Conservation (phyloP, 306 rosid species). For the Castanopsis chinensis region DNA sequence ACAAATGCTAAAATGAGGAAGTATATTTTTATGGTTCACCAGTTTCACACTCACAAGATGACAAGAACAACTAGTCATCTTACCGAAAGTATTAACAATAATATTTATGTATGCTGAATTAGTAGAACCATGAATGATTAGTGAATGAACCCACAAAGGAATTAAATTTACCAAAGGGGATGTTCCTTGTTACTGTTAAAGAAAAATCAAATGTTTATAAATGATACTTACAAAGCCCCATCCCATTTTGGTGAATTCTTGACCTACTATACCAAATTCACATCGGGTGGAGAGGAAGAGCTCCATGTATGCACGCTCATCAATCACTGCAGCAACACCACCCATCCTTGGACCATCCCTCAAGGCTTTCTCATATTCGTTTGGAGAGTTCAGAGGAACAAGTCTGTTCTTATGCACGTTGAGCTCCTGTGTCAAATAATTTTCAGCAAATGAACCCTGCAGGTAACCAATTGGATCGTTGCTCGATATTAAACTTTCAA, state of each 20-base stretch:
- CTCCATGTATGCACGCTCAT: slow-evolving; percentile 72
- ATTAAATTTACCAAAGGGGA: too few species aligned
- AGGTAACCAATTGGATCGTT: slow-evolving; percentile 74
- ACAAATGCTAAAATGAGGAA: too few species aligned
- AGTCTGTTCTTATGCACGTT: slow-evolving; percentile 66
- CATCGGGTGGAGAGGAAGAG: slow-evolving; percentile 85
- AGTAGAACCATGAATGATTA: too few species aligned
- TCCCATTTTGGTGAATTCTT: slow-evolving; percentile 86
- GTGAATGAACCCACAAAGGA: too few species aligned
- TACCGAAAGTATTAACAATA: too few species aligned
- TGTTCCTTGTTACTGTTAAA: background rate
- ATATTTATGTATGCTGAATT: too few species aligned
- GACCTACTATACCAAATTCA: slow-evolving; percentile 72
- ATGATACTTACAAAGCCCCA: slow-evolving; percentile 93
- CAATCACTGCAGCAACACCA: slow-evolving; percentile 83
- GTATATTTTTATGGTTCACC: background rate
- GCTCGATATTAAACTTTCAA: slow-evolving; percentile 52
- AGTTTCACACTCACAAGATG: background rate
- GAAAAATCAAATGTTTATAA: background rate
- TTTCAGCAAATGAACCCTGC: slow-evolving; percentile 60
- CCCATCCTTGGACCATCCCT: slow-evolving; percentile 65
- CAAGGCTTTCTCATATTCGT: slow-evolving; percentile 63
- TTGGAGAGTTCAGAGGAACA: slow-evolving; percentile 55
- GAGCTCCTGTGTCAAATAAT: slow-evolving; percentile 57
- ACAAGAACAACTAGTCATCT: too few species aligned